phyloP scores from a whole-genome alignment of 495 filamentous ascomycete species.

The Zalerion maritima region DNA sequence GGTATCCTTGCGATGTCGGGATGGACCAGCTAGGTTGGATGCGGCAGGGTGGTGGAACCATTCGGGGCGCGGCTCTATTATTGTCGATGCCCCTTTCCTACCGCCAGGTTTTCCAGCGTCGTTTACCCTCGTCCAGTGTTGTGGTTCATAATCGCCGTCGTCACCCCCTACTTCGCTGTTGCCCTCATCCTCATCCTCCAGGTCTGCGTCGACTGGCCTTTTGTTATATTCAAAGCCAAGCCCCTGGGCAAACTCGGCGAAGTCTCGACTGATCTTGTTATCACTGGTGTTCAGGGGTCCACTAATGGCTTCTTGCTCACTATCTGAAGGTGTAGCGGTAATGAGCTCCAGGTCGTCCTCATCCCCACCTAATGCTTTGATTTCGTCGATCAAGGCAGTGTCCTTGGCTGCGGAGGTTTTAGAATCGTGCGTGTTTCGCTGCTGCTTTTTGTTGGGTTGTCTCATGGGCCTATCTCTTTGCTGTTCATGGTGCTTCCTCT shows the following conservation, averaged over 20 bases:
- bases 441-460: conserved; percentile 19
- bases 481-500: conserved; percentile 20
- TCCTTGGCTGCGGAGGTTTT: conserved; percentile 15
- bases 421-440: conserved; percentile 15
- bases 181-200: conserved; percentile 16
- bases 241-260: conserved; percentile 27
- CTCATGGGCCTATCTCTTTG: conserved; percentile 37
- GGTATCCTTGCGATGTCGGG: too few relatives aligned
- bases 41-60: conserved; percentile 60
- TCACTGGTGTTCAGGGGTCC: too few relatives aligned
- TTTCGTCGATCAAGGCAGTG: conserved; percentile 45
- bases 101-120: conserved; percentile 8
- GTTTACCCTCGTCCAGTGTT: too few relatives aligned
- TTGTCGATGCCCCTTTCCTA: conserved; percentile 26
- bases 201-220: conserved; percentile 19
- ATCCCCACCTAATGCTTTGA: conserved; percentile 61
- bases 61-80: conserved; percentile 64
- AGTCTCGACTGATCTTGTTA: conserved; percentile 27
- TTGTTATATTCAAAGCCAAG: conserved; percentile 30
- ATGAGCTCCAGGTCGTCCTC: conserved; percentile 60
- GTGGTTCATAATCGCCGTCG: conserved; percentile 9
- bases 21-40: too few relatives aligned
- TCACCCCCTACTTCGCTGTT: conserved; percentile 12
- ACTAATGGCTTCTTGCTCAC: conserved; percentile 41
- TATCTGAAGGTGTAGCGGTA: conserved; percentile 44